Conservation (phyloP, 208 protist species). For the Trypanosoma boissoni region DNA sequence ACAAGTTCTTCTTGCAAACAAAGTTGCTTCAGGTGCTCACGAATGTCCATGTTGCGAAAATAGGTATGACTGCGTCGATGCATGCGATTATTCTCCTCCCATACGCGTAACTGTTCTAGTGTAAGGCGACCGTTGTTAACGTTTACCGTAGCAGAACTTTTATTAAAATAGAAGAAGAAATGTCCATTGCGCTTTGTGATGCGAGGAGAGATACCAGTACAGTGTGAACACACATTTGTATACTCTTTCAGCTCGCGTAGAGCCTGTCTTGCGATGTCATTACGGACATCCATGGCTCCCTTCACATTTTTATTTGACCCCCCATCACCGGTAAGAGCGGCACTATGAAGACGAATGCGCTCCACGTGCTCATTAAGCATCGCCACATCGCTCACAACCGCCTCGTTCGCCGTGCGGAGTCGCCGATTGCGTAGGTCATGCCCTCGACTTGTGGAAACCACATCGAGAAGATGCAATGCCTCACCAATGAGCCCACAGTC, state of each 20-base stretch:
- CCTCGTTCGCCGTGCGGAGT: slow-evolving; percentile 61
- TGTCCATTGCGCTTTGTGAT: slow-evolving; percentile 75
- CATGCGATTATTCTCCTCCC: slow-evolving; percentile 53
- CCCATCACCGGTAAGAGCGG: not conserved
- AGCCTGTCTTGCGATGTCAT: slow-evolving; percentile 69
- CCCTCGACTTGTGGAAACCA: slow-evolving; percentile 55
- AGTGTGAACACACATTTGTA: slow-evolving; percentile 68
- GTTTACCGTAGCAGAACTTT: slow-evolving; percentile 57
- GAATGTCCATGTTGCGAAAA: slow-evolving; percentile 50
- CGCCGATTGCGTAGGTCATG: slow-evolving; percentile 46
- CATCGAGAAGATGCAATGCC: slow-evolving; percentile 75
- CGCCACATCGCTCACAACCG: slow-evolving; percentile 58
- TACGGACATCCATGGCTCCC: slow-evolving; percentile 64
- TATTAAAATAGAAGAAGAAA: slow-evolving; percentile 84
- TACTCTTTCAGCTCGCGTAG: slow-evolving; percentile 60
- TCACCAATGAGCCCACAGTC: slow-evolving; percentile 73
- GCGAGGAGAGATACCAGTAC: slow-evolving; percentile 63
- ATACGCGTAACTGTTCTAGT: slow-evolving; percentile 50
- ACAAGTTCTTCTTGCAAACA: slow-evolving; percentile 63
- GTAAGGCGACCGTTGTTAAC: slow-evolving; percentile 51
- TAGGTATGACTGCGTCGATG: slow-evolving; percentile 74
- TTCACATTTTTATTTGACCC: slow-evolving; percentile 11
- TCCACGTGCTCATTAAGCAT: slow-evolving; percentile 62
- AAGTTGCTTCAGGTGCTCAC: slow-evolving; percentile 81
- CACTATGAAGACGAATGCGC: slow-evolving; percentile 37